These are phyloP conservation scores for Ganoderma leucocontextum DNA, from an alignment of 1,284 basidiomycete species.

Conservation along the genomic window DNA sequence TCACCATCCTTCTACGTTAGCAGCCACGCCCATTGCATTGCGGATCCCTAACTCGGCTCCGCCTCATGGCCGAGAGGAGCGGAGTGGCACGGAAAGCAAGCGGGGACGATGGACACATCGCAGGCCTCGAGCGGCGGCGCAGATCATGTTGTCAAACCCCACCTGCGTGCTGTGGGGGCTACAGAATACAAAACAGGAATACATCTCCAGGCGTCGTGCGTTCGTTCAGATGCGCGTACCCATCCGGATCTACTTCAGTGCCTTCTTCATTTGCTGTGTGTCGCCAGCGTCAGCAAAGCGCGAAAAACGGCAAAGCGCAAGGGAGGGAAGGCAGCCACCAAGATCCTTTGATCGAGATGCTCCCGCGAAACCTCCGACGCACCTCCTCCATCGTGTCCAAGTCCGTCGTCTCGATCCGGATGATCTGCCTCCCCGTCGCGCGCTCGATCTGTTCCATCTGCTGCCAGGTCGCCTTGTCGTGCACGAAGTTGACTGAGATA, in stretches of 20 bases:
- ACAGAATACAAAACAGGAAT: conserved; percentile 34
- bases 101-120: conserved; percentile 4
- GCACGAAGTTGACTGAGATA: conserved; percentile 96
- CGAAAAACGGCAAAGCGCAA: not conserved
- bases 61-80: conserved; percentile 19
- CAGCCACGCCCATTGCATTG: conserved; percentile 12
- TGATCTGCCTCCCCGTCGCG: conserved; percentile 78
- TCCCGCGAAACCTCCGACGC: conserved; percentile 32
- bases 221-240: conserved; percentile 15
- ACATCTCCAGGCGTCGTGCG: conserved; percentile 25
- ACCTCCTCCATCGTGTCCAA: conserved; percentile 92
- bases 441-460: conserved; percentile 90
- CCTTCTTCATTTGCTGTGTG: conserved; percentile 77
- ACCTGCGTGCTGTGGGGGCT: conserved; percentile 20
- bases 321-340: not conserved
- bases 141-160: conserved; percentile 16
- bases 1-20: conserved; percentile 4
- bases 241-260: conserved; percentile 60
- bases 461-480: conserved; percentile 83
- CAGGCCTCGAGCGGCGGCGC: not conserved
- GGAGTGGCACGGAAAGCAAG: conserved; percentile 4
- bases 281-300: conserved; percentile 13
- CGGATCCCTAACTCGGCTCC: conserved; percentile 13
- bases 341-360: conserved; percentile 20
- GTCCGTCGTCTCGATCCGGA: conserved; percentile 84